phyloP scores from a whole-genome alignment of 1,284 basidiomycete genomes.

The Testicularia cyperi region DNA sequence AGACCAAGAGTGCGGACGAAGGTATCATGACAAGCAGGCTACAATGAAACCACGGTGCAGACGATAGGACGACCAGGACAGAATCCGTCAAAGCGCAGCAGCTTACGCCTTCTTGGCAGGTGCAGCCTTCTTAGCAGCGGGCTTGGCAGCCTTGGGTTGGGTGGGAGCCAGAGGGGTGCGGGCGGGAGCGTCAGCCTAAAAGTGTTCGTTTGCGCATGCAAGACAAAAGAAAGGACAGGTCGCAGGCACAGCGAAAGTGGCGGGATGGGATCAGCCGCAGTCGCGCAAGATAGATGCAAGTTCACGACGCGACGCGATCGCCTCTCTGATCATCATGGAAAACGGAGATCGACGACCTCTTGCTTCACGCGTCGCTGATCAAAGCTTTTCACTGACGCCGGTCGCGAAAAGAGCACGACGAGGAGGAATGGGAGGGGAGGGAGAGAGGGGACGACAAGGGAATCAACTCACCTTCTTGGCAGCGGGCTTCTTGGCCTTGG shows the following conservation, averaged over 20 bases:
- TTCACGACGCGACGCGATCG: too few species aligned
- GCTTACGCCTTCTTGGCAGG: constrained; percentile 45
- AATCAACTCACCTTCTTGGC: constrained; percentile 47
- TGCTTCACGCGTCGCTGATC: too few species aligned
- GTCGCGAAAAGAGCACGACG: too few species aligned
- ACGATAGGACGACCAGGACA: not conserved
- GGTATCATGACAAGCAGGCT: constrained; percentile 23
- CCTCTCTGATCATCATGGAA: too few species aligned
- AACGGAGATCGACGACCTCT: too few species aligned
- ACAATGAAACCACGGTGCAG: constrained; percentile 4
- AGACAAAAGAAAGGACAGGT: constrained; percentile 5
- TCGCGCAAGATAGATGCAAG: constrained; percentile 7
- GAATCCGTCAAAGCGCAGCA: not conserved
- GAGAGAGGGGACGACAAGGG: constrained; percentile 1
- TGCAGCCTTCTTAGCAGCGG: constrained; percentile 57
- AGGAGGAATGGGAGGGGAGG: too few species aligned
- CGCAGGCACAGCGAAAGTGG: not conserved
- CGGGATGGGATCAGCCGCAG: constrained; percentile 23
- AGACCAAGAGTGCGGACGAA: too few species aligned
- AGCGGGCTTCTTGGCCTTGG: constrained; percentile 56
- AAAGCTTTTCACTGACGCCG: too few species aligned
- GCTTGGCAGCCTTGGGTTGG: constrained; percentile 50
- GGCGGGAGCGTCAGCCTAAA: constrained; percentile 38
- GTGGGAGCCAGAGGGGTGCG: constrained; percentile 39
- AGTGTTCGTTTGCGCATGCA: constrained; percentile 6